These are phyloP conservation scores for Dothistroma pini DNA, from an alignment of 2,329 filamentous ascomycete species.

Conservation along the genomic window DNA sequence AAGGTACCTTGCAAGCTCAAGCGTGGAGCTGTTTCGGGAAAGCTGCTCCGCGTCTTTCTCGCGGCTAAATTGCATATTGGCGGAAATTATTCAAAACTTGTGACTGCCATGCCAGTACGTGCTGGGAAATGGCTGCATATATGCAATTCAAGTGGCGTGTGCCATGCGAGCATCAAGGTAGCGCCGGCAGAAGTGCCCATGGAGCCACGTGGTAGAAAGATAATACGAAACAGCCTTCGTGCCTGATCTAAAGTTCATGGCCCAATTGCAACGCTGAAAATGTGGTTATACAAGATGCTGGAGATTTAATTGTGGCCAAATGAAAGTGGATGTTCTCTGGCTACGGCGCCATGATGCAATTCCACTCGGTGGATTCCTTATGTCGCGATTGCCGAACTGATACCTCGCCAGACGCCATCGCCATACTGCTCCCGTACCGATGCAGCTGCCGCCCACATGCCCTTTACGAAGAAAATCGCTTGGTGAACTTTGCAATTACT, in stretches of 20 bases:
- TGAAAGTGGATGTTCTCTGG: neutral
- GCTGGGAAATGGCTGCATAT: neutral
- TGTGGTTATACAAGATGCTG: conserved; percentile 4
- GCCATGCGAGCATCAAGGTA: neutral
- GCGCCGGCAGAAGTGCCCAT: neutral
- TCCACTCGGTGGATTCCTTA: neutral
- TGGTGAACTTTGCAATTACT: conserved; percentile 96
- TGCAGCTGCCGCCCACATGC: conserved; percentile 1
- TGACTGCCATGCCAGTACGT: neutral
- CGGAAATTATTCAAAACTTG: neutral
- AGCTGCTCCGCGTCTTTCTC: neutral
- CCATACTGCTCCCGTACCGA: conserved; percentile 9
- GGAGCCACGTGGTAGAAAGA: neutral
- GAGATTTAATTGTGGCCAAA: neutral
- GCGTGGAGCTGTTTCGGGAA: neutral
- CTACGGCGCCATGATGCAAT: neutral
- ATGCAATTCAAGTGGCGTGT: neutral
- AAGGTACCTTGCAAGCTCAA: neutral
- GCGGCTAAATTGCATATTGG: neutral
- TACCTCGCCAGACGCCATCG: conserved; percentile 15
- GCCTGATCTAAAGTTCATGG: neutral
- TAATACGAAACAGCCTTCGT: neutral
- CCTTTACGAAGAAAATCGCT: conserved; percentile 66
- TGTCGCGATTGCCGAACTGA: neutral
- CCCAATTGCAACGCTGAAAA: neutral